Evolutionary conservation across 345 rosid species (phyloP), one percentile per base, ranked within the genome.

Genomic region (Dipteronia dyeriana): DNA sequence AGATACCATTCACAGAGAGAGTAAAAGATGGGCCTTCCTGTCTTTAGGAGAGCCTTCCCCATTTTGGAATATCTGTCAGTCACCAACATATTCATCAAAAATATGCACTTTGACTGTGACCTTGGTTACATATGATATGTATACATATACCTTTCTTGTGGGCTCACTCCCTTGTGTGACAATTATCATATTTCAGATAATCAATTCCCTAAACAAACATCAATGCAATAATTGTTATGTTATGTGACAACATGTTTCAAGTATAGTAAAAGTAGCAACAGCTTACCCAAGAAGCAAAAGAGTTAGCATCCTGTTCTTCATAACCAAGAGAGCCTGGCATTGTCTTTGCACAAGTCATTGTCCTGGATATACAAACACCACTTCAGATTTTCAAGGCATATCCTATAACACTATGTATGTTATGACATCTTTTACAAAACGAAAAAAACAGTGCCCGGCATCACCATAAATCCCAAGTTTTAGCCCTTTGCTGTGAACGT

Each of bases 241-340:
- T 31, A 31, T 31, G 34, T 31, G 34, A 31, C 34, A 31, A 31
- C 34, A 31, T 31, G 45, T 41, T 41, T 41, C 9, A 41, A 41
- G 45, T 41, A 39, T 5, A 49, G 16, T 13, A 49, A 49, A 49
- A 49, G 13, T 49, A 49, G 4, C 12, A 25, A 60, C 5, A 31
- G 34, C 57, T 10, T 75, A 86, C 90, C 90, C 88, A 88, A 7
- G 81, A 82, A 79, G 92, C 90, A 78, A 88, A 85, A 49, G 88
- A 85, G n/a, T 77, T 75, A 17, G 88, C 92, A 77, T 88, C 92
- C 62, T 82, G 87, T 53, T 87, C 80, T 70, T 88, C 92, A 16
- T 82, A 71, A 41, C 86, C 86, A 31, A 88, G 86, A 38, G 90
- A 87, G n/a, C 91, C 90, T 5, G 92, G 92, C 88, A 85, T 84